These are phyloP conservation scores for Funneliformis caledonium DNA, from an alignment of 371 early-diverging fungal genomes.

Conservation along the genomic window DNA sequence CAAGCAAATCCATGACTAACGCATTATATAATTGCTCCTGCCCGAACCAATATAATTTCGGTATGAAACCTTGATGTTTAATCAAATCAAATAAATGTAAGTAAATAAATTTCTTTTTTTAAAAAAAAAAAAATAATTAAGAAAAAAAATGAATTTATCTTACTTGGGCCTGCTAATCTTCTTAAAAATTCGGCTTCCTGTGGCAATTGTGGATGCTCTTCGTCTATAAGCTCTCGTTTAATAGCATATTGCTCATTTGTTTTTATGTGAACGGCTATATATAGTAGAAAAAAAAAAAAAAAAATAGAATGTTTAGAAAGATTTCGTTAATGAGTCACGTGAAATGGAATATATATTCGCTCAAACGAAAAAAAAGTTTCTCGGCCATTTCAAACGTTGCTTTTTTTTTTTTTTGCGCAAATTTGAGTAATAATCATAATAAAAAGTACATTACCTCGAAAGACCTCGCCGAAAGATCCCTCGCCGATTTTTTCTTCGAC, in stretches of 20 bases:
- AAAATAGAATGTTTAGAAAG: neutral
- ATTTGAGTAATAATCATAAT: neutral
- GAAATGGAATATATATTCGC: neutral
- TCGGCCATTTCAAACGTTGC: neutral
- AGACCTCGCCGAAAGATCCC: conserved; percentile 42
- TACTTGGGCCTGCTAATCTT: conserved; percentile 5
- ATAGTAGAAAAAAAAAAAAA: neutral
- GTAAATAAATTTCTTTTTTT: neutral
- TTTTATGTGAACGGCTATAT: conserved; percentile 14
- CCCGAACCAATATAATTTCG: conserved; percentile 88
- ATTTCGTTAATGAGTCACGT: no score
- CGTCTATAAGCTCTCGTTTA: conserved; percentile 22
- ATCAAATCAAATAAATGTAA: neutral
- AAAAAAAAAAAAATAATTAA: neutral
- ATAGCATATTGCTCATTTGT: conserved; percentile 24
- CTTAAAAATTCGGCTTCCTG: conserved; percentile 22
- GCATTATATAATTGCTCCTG: conserved; percentile 88
- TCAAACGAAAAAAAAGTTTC: neutral
- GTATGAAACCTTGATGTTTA: conserved; percentile 66
- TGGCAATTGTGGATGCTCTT: conserved; percentile 16
- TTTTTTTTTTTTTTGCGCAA: neutral
- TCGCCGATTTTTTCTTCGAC: conserved; percentile 39
- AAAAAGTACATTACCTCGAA: conserved; percentile 24
- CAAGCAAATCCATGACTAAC: conserved; percentile 95
- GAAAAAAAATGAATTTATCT: neutral